Conservation (phyloP, 495 filamentous ascomycete genomes). For the Penicillium simplicissimum region DNA sequence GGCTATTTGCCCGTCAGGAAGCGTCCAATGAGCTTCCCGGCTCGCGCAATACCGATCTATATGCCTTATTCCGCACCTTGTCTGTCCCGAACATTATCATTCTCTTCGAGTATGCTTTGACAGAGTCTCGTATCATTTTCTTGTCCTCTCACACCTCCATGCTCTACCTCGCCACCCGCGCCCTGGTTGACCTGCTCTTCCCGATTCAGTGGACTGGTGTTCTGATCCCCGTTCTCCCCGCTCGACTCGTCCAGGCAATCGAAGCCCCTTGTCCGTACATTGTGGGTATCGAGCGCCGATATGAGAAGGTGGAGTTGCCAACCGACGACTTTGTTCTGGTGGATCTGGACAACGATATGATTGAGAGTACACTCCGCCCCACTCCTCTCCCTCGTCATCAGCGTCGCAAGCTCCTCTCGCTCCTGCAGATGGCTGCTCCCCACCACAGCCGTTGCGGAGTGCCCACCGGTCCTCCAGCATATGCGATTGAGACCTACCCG, state of each 20-base stretch:
- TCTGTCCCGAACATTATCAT: constrained; percentile 89
- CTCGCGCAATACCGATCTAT: constrained; percentile 88
- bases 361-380: constrained; percentile 76
- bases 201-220: constrained; percentile 91
- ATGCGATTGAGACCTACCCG: constrained; percentile 89
- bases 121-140: constrained; percentile 94
- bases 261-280: constrained; percentile 98
- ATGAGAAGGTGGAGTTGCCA: constrained; percentile 87
- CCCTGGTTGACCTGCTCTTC: constrained; percentile 81
- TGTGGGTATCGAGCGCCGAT: constrained; percentile 89
- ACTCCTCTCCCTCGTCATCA: constrained; percentile 81
- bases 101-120: constrained; percentile 89
- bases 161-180: constrained; percentile 87
- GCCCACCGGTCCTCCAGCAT: constrained; percentile 82
- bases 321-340: constrained; percentile 97
- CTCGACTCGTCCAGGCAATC: constrained; percentile 80
- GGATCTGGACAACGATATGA: constrained; percentile 85
- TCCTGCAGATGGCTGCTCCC: constrained; percentile 87
- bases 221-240: constrained; percentile 88
- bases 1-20: constrained; percentile 89
- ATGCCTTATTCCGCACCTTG: constrained; percentile 85
- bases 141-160: constrained; percentile 94
- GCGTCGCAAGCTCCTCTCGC: constrained; percentile 81
- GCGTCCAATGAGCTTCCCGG: constrained; percentile 92
- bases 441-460: constrained; percentile 88